Evolutionary conservation across 768 basidiomycete genomes (phyloP), one percentile per base, ranked within the genome.

Genomic region (Suillus decipiens): DNA sequence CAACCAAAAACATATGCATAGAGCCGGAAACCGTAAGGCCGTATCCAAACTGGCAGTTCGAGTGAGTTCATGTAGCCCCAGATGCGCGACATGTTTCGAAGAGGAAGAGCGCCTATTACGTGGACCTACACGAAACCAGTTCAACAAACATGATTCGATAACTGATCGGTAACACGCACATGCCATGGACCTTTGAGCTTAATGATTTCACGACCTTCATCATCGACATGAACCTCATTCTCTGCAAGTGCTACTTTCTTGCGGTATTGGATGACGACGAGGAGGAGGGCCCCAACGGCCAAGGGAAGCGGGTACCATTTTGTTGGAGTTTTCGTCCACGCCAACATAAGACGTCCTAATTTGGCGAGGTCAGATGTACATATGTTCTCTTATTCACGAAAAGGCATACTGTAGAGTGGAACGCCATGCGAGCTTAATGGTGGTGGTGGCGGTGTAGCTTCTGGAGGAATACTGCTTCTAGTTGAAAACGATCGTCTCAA

Each of bases 41-140:
- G 84, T 77, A 95, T 84, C 96, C 95, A 99, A 64, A 96, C 82
- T 36, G 97, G 97, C 6, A 99, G 85, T 69, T 95, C 90, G 66
- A 96, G 82, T 1, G 91, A 92, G 79, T 98, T 99, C 65, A 99
- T 70, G 75, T 95, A 96, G 7, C 97, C 97, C 95, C 96, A 99
- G 6, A 99, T 76, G 1, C 96, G 89, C n/a, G 96, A 99, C 72
- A 98, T 87, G 65, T 95, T 95, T 47, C 96, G 88, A 7, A 99
- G 84, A 0, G 97, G 97, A 1, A 99, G 84, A 11, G 96, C 96
- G 59, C 96, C 96, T 58, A 99, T 82, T 54, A 99, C 95, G 77
- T 96, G 92, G n/a, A 99, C 94, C 95, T 93, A 64, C 9, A 54
- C 56, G 48, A 60, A n/a, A 36, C 41, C 10, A 39, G 5, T 60